Conservation (phyloP, 2,329 filamentous ascomycete species). For the Harringtonia lauricola region DNA sequence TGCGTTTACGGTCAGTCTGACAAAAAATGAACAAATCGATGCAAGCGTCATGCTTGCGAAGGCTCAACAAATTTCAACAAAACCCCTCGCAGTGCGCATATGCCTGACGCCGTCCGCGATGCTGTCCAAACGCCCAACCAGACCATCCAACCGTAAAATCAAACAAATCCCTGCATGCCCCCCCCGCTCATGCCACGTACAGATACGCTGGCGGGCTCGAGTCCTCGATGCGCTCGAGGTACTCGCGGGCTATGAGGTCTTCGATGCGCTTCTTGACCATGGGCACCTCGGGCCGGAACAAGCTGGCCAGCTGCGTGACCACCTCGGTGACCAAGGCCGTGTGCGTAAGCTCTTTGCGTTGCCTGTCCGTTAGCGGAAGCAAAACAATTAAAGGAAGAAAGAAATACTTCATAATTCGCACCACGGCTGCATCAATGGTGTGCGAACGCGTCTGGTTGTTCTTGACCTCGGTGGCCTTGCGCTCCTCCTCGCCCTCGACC, state of each 20-base stretch:
- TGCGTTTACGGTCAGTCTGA: too few relatives aligned
- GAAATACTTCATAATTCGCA: constrained; percentile 74
- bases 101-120: not conserved
- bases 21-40: too few relatives aligned
- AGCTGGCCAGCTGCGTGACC: constrained; percentile 52
- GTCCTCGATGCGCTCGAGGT: constrained; percentile 64
- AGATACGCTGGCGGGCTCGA: constrained; percentile 53
- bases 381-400: constrained; percentile 1
- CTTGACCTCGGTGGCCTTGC: constrained; percentile 63
- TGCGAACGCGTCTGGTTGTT: constrained; percentile 62
- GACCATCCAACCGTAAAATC: too few relatives aligned
- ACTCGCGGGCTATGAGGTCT: constrained; percentile 65
- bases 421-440: constrained; percentile 65
- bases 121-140: too few relatives aligned
- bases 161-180: too few relatives aligned
- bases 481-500: constrained; percentile 63
- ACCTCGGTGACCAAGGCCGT: constrained; percentile 61
- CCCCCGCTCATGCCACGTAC: constrained; percentile 49
- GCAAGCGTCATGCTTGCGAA: too few relatives aligned
- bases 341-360: constrained; percentile 62
- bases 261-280: constrained; percentile 79
- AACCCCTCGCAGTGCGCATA: not conserved
- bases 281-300: constrained; percentile 65
- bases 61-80: not conserved
- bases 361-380: constrained; percentile 25